phyloP scores from a whole-genome alignment of 257 asterid genomes.

The Sherardia arvensis region DNA sequence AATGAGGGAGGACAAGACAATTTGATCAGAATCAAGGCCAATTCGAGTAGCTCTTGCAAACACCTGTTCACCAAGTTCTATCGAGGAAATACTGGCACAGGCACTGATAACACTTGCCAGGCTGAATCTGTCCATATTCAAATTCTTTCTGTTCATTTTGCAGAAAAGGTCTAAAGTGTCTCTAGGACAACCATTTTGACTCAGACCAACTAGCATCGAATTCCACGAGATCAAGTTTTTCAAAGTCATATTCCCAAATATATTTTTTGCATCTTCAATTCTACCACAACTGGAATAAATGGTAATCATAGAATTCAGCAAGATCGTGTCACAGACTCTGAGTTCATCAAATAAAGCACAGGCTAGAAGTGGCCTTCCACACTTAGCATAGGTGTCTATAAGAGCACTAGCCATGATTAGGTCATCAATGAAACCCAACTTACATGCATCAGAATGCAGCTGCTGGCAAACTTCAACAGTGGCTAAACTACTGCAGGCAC shows the following conservation, averaged over 20 bases:
- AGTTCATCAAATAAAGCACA: constrained; percentile 53
- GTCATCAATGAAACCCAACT: constrained; percentile 43
- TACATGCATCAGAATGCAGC: constrained; percentile 43
- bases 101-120: constrained; percentile 63
- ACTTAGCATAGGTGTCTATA: constrained; percentile 61
- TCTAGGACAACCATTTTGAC: constrained; percentile 59
- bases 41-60: constrained; percentile 51
- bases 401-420: constrained; percentile 59
- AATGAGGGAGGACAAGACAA: constrained; percentile 55
- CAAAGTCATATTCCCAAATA: constrained; percentile 39
- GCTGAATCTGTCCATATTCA: constrained; percentile 51
- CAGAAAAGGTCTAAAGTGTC: constrained; percentile 64
- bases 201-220: constrained; percentile 68
- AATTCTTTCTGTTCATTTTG: constrained; percentile 41
- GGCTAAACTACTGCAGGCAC: constrained; percentile 53
- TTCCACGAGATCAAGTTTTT: constrained; percentile 91
- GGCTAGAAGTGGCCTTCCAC: constrained; percentile 45
- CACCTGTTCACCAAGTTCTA: constrained; percentile 70
- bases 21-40: constrained; percentile 56
- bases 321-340: constrained; percentile 46
- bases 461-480: constrained; percentile 34
- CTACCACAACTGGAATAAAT: constrained; percentile 51
- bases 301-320: constrained; percentile 74
- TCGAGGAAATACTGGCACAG: constrained; percentile 64
- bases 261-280: constrained; percentile 54